Percentiles rank a stretch among this genome's conserved stretches.
Conservation (phyloP, 1,139 yeast species). For the Protomyces gravidus region DNA sequence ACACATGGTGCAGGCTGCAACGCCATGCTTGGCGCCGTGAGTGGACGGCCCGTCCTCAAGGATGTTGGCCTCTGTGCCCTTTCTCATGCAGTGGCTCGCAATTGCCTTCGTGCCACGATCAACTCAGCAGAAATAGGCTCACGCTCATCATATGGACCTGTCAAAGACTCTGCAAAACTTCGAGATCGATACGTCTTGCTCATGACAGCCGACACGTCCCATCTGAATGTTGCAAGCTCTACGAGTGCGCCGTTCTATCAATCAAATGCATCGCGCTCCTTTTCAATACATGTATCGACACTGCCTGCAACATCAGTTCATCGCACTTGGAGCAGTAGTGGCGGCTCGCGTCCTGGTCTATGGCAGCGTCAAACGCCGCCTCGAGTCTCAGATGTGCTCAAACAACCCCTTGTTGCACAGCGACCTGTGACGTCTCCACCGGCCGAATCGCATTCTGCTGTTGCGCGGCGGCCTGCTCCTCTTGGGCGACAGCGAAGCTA, state of each 20-base stretch:
- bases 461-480: background rate
- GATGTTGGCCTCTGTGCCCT: constrained; percentile 40
- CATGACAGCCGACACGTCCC: background rate
- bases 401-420: background rate
- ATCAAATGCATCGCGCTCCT: too few species aligned
- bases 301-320: too few species aligned
- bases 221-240: too few species aligned
- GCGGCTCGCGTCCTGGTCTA: background rate
- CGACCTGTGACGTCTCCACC: background rate
- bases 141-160: background rate
- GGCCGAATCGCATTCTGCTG: background rate
- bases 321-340: background rate
- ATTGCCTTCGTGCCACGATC: constrained; percentile 1
- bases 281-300: too few species aligned
- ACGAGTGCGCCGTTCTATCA: too few species aligned
- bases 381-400: background rate
- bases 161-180: background rate
- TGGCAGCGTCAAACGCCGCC: background rate
- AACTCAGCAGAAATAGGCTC: background rate
- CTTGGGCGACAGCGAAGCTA: background rate
- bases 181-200: background rate
- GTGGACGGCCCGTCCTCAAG: constrained; percentile 40
- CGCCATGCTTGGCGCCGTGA: constrained; percentile 41
- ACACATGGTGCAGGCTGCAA: constrained; percentile 46
- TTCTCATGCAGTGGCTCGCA: constrained; percentile 36